Evolutionary conservation across 1,284 basidiomycete species (phyloP).

Genomic region (Pterulicium gracile): DNA sequence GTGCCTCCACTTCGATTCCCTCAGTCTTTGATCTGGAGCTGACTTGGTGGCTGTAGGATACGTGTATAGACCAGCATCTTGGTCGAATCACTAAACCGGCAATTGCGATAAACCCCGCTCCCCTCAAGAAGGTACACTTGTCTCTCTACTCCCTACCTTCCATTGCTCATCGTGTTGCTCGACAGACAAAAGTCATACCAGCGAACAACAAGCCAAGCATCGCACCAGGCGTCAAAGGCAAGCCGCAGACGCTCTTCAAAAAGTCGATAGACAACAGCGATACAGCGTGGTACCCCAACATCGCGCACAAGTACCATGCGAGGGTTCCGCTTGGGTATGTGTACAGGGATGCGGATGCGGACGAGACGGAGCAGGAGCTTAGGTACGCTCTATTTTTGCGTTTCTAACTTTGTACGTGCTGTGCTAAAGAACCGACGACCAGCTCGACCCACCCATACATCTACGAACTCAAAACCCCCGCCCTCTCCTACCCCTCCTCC

Average conservation of each 20-base stretch:
- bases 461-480: slow-evolving; percentile 71
- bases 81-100: slow-evolving; percentile 62
- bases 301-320: slow-evolving; percentile 70
- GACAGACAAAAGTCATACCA: slow-evolving; percentile 39
- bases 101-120: slow-evolving; percentile 38
- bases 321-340: slow-evolving; percentile 65
- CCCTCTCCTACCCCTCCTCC: slow-evolving; percentile 58
- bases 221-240: slow-evolving; percentile 39
- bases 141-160: slow-evolving; percentile 5
- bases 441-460: slow-evolving; percentile 66
- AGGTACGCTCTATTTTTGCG: slow-evolving; percentile 15
- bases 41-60: slow-evolving; percentile 53
- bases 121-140: background rate
- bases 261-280: slow-evolving; percentile 46
- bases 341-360: slow-evolving; percentile 26
- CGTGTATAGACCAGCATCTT: slow-evolving; percentile 68
- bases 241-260: slow-evolving; percentile 66
- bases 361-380: slow-evolving; percentile 18
- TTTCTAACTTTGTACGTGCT: slow-evolving; percentile 8
- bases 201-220: slow-evolving; percentile 58
- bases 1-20: slow-evolving; percentile 34
- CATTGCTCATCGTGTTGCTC: slow-evolving; percentile 19
- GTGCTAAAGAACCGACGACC: background rate
- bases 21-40: slow-evolving; percentile 2
- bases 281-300: slow-evolving; percentile 45